Evolutionary conservation across 148 eudicot species (phyloP).

Genomic region (Rhododendron ovatum): DNA sequence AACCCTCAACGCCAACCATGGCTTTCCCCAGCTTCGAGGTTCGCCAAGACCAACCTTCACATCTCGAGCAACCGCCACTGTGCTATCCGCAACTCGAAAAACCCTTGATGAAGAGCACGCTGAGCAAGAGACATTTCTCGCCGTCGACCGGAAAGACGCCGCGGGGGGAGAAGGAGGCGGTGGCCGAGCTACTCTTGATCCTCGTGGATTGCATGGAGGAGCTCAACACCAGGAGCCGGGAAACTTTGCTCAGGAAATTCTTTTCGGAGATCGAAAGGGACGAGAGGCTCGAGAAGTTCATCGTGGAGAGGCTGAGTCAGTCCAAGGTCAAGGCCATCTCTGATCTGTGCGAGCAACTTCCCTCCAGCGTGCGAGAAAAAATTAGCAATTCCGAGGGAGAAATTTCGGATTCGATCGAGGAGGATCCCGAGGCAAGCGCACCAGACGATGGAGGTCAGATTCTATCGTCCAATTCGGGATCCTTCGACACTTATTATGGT

Average conservation of each 20-base stretch:
- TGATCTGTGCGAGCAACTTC: not conserved
- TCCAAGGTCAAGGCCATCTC: conserved; percentile 1
- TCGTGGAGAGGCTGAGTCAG: not conserved
- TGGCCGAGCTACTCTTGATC: not conserved
- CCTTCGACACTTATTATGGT: not conserved
- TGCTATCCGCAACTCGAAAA: not conserved
- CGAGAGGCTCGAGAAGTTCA: conserved; percentile 2
- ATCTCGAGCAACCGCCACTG: not conserved
- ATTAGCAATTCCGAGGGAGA: not conserved
- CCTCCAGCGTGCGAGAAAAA: not conserved
- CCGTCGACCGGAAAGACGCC: conserved; percentile 2
- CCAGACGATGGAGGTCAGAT: not conserved
- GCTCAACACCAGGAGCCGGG: conserved; percentile 1
- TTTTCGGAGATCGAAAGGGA: conserved; percentile 11
- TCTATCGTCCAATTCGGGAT: not conserved
- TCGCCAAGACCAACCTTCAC: not conserved
- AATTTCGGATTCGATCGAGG: not conserved
- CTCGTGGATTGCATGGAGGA: not conserved
- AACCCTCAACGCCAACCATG: not conserved
- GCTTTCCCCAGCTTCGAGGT: not conserved
- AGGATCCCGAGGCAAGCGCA: not conserved
- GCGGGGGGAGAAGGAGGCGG: conserved; percentile 3
- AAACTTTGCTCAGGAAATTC: not conserved
- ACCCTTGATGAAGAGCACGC: too few relatives aligned
- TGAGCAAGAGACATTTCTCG: not conserved